Evolutionary conservation across 192 early-diverging fungal species (phyloP), one percentile per base, ranked within the genome.

Genomic region (Polychytrium aggregatum): DNA sequence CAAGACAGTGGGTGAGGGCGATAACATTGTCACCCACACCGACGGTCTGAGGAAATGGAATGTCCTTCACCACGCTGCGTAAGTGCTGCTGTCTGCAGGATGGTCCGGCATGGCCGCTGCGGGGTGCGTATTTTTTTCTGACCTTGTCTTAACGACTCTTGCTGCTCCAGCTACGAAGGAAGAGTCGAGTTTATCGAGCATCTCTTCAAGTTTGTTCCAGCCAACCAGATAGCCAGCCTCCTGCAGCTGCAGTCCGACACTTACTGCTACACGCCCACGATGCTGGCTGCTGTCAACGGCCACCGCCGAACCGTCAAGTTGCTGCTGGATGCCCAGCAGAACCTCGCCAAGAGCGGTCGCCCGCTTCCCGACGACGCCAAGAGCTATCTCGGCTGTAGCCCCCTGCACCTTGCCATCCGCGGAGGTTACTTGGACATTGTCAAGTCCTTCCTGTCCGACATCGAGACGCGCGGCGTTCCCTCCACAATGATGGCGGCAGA

Each of bases 341-440:
- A 35, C 46, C 8, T 13, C 7, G 10, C 46, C 10, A 9, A 16
- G 21, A 30, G 13, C 10, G 8, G 8, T 16, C 6, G 8, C 7
- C 27, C 25, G 27, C 10, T 17, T 17, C 41, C 41, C 17, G 22
- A 34, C 22, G 13, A 8, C 17, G 41, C 41, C 7, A 9, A 9
- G 18, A 11, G 7, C 34, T 46, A 46, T 16, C 49, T 46, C 11
- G 41, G 41, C 41, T 7, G 13, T 7, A 9, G 24, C 41, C 49
- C 49, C 11, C 25, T 51, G 7, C 49, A 51, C 25, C 5, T 51
- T 9, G 49, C 49, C 22, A 25, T 51, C 5, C 49, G 49, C 41
- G 29, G 26, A 11, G 22, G 41, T 13, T 20, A 51, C 25, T 10
- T 51, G n/a, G 49, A 51, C 7, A 47, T 24, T 8, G 46, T 47